A percentile compares a stretch with the other conserved stretches of the same genome.
These are phyloP conservation scores for Ustilago shanxiensis DNA, from an alignment of 1,284 basidiomycete species.

Conservation along the genomic window DNA sequence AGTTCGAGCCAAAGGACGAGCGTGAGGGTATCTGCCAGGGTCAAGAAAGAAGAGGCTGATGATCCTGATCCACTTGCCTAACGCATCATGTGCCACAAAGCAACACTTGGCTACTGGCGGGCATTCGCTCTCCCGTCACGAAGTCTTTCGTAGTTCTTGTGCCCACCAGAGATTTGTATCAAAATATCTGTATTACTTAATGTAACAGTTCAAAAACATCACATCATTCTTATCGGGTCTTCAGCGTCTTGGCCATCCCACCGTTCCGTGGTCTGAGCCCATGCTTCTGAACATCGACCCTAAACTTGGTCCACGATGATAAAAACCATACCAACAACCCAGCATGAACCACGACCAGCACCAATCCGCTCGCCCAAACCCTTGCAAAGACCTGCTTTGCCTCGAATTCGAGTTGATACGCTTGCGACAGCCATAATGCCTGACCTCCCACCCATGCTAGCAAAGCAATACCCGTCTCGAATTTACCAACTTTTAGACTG, in stretches of 20 bases:
- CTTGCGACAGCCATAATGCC: constrained; percentile 64
- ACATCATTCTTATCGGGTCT: constrained; percentile 22
- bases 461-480: constrained; percentile 57
- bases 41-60: too few species aligned
- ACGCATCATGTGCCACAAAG: too few species aligned
- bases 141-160: too few species aligned
- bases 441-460: constrained; percentile 79
- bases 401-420: constrained; percentile 66
- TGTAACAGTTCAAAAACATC: background rate
- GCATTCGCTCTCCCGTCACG: too few species aligned
- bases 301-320: constrained; percentile 52
- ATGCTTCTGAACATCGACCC: constrained; percentile 36
- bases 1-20: too few species aligned
- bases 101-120: too few species aligned
- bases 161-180: too few species aligned
- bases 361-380: constrained; percentile 59
- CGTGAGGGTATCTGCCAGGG: too few species aligned
- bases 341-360: constrained; percentile 53
- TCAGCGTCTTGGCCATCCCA: constrained; percentile 25
- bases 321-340: constrained; percentile 49
- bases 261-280: constrained; percentile 17
- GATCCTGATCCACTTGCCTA: too few species aligned
- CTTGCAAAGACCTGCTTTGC: constrained; percentile 59
- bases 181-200: background rate
- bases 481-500: constrained; percentile 71